A percentile compares a stretch with the other conserved stretches of the same genome.
phyloP scores from a whole-genome alignment of 2,329 filamentous ascomycete species.

The Aspergillus sp. region DNA sequence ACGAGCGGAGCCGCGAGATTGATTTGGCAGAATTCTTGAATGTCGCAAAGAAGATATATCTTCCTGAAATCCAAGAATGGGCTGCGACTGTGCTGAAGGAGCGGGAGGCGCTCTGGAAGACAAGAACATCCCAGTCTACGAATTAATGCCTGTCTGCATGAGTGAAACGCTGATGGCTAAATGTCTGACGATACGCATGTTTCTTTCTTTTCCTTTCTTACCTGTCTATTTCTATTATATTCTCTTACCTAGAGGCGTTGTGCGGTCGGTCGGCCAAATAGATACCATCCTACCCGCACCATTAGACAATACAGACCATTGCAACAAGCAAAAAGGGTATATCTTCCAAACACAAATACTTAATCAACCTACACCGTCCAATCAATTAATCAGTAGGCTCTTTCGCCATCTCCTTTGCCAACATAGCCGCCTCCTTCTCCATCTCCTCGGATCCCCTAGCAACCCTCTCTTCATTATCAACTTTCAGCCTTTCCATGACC shows the following conservation, averaged over 20 bases:
- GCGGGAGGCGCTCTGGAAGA: constrained; percentile 70
- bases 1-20: constrained; percentile 71
- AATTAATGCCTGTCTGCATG: not conserved
- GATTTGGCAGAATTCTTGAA: constrained; percentile 86
- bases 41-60: constrained; percentile 69
- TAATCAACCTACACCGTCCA: not conserved
- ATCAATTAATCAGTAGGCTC: constrained; percentile 9
- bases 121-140: constrained; percentile 12
- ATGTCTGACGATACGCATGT: constrained; percentile 11
- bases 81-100: constrained; percentile 73
- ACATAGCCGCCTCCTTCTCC: constrained; percentile 44
- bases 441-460: constrained; percentile 47
- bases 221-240: not conserved
- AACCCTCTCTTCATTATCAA: constrained; percentile 56
- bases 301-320: not conserved
- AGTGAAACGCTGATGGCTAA: constrained; percentile 14
- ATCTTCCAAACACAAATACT: not conserved
- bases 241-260: constrained; percentile 8
- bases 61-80: constrained; percentile 81
- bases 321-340: not conserved
- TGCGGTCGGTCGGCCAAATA: constrained; percentile 5
- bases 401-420: constrained; percentile 36
- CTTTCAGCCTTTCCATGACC: constrained; percentile 26
- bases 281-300: constrained; percentile 3
- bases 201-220: constrained; percentile 4